Evolutionary conservation across 345 rosid species (phyloP).

Genomic region (Eucalyptus cladocalyx): DNA sequence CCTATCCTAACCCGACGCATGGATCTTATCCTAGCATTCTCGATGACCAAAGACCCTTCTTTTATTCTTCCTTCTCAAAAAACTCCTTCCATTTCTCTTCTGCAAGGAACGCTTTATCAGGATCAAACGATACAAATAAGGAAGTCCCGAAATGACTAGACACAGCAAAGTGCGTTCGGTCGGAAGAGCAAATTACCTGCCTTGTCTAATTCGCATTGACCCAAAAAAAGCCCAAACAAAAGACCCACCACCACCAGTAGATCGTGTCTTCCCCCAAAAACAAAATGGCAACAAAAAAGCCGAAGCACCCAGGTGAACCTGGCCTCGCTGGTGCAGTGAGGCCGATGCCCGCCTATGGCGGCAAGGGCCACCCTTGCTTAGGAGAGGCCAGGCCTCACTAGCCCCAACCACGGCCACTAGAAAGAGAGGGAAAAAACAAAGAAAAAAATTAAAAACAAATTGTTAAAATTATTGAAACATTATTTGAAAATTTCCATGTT

Average conservation of each 20-base stretch:
- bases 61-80: not conserved
- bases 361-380: too few relatives aligned
- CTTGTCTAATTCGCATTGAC: slow-evolving; percentile 16
- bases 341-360: too few relatives aligned
- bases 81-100: not conserved
- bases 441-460: too few relatives aligned
- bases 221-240: not conserved
- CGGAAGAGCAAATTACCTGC: not conserved
- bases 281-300: not conserved
- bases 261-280: not conserved
- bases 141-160: not conserved
- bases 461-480: too few relatives aligned
- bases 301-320: too few relatives aligned
- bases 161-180: not conserved
- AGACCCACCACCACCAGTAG: not conserved
- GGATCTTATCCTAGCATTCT: slow-evolving; percentile 78
- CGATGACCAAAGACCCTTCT: slow-evolving; percentile 29
- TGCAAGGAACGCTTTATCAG: not conserved
- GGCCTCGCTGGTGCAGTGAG: too few relatives aligned
- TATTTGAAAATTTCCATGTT: too few relatives aligned
- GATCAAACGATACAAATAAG: not conserved
- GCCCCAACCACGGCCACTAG: too few relatives aligned
- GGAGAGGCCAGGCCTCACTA: too few relatives aligned
- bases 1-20: too few relatives aligned
- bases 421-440: too few relatives aligned